Conservation (phyloP, 2,329 filamentous ascomycete genomes). For the Didymella lethalis region DNA sequence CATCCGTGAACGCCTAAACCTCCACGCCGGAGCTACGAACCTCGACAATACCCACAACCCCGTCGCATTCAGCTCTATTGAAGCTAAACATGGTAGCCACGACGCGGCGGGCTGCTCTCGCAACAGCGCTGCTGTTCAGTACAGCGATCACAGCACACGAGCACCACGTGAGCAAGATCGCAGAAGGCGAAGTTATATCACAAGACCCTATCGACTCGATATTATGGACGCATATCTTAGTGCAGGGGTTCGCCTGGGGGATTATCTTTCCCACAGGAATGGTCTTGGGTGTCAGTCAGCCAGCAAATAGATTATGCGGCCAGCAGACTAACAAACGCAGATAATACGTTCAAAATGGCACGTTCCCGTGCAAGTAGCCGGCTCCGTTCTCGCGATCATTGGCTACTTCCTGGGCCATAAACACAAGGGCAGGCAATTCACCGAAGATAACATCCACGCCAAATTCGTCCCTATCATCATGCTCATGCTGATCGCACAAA, state of each 20-base stretch:
- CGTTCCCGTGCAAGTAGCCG: constrained; percentile 83
- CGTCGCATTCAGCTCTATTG: constrained; percentile 1
- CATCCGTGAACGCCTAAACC: constrained; percentile 20
- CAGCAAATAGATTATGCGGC: background rate
- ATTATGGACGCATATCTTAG: constrained; percentile 92
- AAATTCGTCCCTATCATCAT: constrained; percentile 82
- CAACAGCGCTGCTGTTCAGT: constrained; percentile 37
- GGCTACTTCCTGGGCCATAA: constrained; percentile 92
- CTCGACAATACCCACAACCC: constrained; percentile 14
- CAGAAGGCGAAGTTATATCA: constrained; percentile 50
- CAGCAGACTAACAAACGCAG: constrained; percentile 54
- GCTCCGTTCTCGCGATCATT: constrained; percentile 76
- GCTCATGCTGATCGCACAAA: constrained; percentile 77
- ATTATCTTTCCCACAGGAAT: constrained; percentile 93
- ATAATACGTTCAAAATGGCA: constrained; percentile 93
- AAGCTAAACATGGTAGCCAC: background rate
- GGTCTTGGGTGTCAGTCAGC: constrained; percentile 79
- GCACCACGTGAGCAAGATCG: constrained; percentile 51
- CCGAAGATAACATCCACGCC: constrained; percentile 69
- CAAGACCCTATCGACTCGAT: constrained; percentile 68
- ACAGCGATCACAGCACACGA: constrained; percentile 48
- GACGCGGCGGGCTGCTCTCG: constrained; percentile 23
- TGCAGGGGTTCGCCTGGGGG: constrained; percentile 88
- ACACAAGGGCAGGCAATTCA: constrained; percentile 88
- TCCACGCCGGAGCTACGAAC: constrained; percentile 28